Evolutionary conservation across 495 filamentous ascomycete genomes (phyloP).

Genomic region (Penicillium nucicola): DNA sequence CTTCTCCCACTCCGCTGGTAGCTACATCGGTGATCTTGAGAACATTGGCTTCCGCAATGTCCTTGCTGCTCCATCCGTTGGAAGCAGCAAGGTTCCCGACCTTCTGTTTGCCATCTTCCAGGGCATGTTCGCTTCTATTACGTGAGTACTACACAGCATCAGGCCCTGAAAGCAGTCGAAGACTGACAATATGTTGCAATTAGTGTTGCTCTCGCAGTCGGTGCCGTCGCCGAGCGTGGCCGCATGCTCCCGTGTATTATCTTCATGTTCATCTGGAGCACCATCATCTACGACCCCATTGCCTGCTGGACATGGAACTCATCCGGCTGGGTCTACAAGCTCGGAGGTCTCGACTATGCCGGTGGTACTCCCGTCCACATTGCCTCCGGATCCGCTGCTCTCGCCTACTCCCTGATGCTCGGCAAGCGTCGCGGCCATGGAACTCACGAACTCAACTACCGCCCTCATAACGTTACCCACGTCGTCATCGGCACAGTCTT

Average conservation of each 20-base stretch:
- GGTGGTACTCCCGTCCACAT: constrained; percentile 98
- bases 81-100: constrained; percentile 78
- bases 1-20: constrained; percentile 82
- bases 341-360: constrained; percentile 93
- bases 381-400: constrained; percentile 80
- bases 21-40: constrained; percentile 77
- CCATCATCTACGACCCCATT: constrained; percentile 90
- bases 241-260: constrained; percentile 91
- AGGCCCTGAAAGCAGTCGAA: not conserved
- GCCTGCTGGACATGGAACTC: constrained; percentile 99
- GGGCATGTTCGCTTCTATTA: constrained; percentile 97
- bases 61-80: constrained; percentile 77
- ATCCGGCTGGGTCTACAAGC: constrained; percentile 73
- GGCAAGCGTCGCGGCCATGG: constrained; percentile 81
- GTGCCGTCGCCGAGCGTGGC: constrained; percentile 88
- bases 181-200: constrained; percentile 4
- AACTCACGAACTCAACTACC: constrained; percentile 90
- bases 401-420: constrained; percentile 82
- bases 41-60: constrained; percentile 87
- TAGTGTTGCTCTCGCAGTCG: constrained; percentile 85
- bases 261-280: constrained; percentile 97
- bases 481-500: constrained; percentile 97
- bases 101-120: constrained; percentile 91
- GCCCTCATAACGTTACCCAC: constrained; percentile 96
- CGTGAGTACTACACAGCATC: constrained; percentile 50